Conservation (phyloP, 192 early-diverging fungal species). For the Coemansia sp. region DNA sequence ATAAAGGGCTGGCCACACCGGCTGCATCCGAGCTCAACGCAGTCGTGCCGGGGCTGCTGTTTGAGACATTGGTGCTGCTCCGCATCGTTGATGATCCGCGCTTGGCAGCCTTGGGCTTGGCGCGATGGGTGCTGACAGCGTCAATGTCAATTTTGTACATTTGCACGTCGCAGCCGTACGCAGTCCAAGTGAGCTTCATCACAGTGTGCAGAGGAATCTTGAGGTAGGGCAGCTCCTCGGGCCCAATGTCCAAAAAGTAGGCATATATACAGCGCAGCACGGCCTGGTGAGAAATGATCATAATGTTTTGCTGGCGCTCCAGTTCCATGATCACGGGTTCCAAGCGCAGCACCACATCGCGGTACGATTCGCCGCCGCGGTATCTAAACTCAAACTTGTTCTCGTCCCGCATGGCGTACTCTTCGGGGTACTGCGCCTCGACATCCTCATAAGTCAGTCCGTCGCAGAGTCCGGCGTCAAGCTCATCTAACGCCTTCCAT, state of each 20-base stretch:
- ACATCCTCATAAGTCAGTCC: constrained; percentile 99
- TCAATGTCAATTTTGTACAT: constrained; percentile 92
- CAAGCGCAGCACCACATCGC: constrained; percentile 89
- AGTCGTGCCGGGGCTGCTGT: constrained; percentile 1
- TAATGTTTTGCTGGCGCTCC: constrained; percentile 91
- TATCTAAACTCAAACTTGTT: constrained; percentile 96
- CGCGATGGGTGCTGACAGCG: constrained; percentile 95
- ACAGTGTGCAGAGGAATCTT: constrained; percentile 98
- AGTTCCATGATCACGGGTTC: constrained; percentile 99
- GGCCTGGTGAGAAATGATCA: constrained; percentile 97
- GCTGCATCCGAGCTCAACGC: neutral
- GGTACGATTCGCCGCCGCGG: constrained; percentile 84
- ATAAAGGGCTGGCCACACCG: too few species aligned
- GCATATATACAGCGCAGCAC: constrained; percentile 96
- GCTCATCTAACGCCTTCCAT: constrained; percentile 97
- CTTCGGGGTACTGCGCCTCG: constrained; percentile 85
- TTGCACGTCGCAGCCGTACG: constrained; percentile 93
- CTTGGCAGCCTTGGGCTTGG: constrained; percentile 56
- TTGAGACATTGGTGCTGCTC: constrained; percentile 12
- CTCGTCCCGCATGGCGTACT: constrained; percentile 89
- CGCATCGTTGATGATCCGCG: constrained; percentile 9
- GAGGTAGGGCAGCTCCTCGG: constrained; percentile 95
- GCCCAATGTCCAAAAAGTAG: constrained; percentile 91
- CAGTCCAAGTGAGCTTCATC: constrained; percentile 93
- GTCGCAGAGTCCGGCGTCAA: constrained; percentile 97